phyloP scores from a whole-genome alignment of 2,329 filamentous ascomycete species.

The Sclerotinia subarctica region DNA sequence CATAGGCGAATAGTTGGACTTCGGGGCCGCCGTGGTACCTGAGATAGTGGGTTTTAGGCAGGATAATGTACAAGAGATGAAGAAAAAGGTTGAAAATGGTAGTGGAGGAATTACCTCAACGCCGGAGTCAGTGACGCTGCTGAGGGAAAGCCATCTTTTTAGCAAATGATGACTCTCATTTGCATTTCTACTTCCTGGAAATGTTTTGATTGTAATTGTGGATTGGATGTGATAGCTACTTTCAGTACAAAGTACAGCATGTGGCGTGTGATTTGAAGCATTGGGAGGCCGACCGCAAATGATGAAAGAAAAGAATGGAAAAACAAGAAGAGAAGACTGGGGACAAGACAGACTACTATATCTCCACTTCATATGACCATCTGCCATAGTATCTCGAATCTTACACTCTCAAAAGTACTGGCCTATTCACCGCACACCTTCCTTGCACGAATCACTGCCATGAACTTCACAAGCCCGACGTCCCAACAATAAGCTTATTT shows the following conservation, averaged over 20 bases:
- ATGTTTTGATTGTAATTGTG: background rate
- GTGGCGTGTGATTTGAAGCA: background rate
- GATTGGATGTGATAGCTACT: background rate
- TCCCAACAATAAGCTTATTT: background rate
- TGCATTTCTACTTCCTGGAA: background rate
- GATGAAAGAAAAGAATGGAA: background rate
- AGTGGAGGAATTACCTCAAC: constrained; percentile 1
- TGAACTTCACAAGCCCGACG: background rate
- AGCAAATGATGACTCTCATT: background rate
- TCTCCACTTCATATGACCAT: background rate
- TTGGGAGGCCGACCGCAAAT: background rate
- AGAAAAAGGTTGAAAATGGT: background rate
- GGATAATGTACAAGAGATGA: background rate
- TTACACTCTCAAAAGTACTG: background rate
- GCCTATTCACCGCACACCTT: background rate
- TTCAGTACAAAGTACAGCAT: no score
- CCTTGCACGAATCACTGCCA: background rate
- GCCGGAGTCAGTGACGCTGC: background rate
- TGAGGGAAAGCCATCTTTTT: background rate
- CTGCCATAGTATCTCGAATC: background rate
- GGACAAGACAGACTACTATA: no score
- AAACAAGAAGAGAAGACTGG: background rate
- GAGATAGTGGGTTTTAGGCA: background rate
- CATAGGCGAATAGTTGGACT: constrained; percentile 64
- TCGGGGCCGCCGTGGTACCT: constrained; percentile 68